Conservation (phyloP, 1,139 yeast genomes). For the Zygosaccharomyces pseudobailii region DNA sequence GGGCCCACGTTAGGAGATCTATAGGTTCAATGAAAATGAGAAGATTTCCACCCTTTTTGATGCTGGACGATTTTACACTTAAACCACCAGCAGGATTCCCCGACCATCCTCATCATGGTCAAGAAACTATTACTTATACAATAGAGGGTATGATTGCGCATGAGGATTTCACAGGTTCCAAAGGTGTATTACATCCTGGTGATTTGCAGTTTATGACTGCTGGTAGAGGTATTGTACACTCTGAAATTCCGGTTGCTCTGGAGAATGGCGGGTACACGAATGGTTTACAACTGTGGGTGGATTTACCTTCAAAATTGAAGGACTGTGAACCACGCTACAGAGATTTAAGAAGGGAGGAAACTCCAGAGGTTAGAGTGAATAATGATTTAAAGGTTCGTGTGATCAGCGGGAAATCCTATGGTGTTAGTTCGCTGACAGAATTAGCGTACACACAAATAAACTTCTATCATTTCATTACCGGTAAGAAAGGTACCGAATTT, state of each 20-base stretch:
- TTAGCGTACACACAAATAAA: conserved; percentile 83
- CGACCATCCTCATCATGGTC: conserved; percentile 90
- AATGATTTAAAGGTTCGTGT: conserved; percentile 69
- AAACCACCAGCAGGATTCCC: conserved; percentile 76
- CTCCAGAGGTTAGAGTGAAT: conserved; percentile 63
- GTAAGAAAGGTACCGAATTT: conserved; percentile 62
- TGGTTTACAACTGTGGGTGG: conserved; percentile 92
- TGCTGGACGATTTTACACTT: conserved; percentile 75
- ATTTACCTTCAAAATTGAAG: conserved; percentile 68
- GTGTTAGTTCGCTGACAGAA: conserved; percentile 66
- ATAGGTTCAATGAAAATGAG: conserved; percentile 66
- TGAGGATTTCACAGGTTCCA: conserved; percentile 84
- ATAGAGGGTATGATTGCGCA: conserved; percentile 77
- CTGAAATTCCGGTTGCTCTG: conserved; percentile 75
- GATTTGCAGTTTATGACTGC: conserved; percentile 96
- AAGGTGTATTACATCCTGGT: conserved; percentile 75
- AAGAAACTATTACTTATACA: conserved; percentile 78
- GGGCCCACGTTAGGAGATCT: conserved; percentile 79
- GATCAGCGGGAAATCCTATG: conserved; percentile 73
- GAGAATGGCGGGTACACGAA: conserved; percentile 53
- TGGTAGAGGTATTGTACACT: conserved; percentile 81
- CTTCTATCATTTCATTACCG: conserved; percentile 60
- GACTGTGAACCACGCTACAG: conserved; percentile 73
- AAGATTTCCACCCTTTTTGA: conserved; percentile 75
- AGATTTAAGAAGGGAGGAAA: conserved; percentile 66